phyloP scores from a whole-genome alignment of 345 rosid species.

The Eucalyptus marginata region DNA sequence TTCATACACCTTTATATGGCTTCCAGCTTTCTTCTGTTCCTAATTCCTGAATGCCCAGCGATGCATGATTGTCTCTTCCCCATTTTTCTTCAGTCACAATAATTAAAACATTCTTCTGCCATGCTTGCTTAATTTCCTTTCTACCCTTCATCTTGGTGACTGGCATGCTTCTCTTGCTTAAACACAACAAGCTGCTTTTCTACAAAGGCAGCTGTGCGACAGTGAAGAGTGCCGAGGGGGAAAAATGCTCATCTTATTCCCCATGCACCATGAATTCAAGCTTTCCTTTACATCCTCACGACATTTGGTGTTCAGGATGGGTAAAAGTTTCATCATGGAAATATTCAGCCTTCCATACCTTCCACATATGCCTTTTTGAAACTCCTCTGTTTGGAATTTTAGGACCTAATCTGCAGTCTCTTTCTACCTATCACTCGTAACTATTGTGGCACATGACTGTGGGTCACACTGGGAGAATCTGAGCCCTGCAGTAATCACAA shows the following conservation, averaged over 20 bases:
- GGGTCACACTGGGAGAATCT: not conserved
- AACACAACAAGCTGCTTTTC: not conserved
- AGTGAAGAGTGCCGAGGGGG: not conserved
- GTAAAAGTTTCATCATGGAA: not conserved
- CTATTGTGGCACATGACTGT: not conserved
- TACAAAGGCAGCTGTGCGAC: not conserved
- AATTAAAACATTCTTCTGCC: not conserved
- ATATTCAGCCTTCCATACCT: not conserved
- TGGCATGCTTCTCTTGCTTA: not conserved
- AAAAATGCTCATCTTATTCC: not conserved
- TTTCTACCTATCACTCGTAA: not conserved
- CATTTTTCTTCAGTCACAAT: not conserved
- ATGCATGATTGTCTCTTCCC: not conserved
- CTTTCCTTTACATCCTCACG: not conserved
- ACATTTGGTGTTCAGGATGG: not conserved
- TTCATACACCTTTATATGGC: not conserved
- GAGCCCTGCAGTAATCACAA: not conserved
- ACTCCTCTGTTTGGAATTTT: not conserved
- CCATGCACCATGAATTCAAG: not conserved
- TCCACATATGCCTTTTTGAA: not conserved
- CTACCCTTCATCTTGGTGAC: not conserved
- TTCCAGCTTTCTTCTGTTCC: not conserved
- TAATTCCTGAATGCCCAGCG: not conserved
- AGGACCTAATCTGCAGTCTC: not conserved
- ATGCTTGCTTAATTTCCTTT: not conserved